Base-by-base conservation (phyloP, 139 green algal species). In the Picochlorum sp. region DNA sequence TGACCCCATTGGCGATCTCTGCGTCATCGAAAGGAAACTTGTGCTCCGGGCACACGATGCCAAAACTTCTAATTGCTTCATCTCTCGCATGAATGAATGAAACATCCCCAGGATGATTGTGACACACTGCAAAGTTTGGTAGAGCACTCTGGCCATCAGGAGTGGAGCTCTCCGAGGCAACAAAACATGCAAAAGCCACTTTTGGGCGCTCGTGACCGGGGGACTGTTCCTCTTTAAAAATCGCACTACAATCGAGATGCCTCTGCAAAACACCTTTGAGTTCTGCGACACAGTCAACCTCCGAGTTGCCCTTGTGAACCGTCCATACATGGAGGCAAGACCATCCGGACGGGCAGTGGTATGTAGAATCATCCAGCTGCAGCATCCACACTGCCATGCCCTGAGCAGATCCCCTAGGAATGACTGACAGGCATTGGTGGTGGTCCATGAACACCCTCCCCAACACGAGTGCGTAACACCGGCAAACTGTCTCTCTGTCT, bases 381-480 rank as follows among this genome's bases (percentile, higher is more conserved):
- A 77, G 47, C 1, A 47, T 63, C 52, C 70, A 67, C 56, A 77
- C 64, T 8, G 60, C 49, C 2, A 5, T 8, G 38, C 63, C 50
- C 3, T 55, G 41, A 18, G 10, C 3, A 8, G 28, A n/a, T 15
- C 31, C 31, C 23, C 45, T 51, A 24, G 68, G 70, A 20, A 54
- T 54, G 6, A 54, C 47, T 54, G 47, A 10, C 11, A 54, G n/a
- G 13, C 47, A 54, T 26, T 54, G 47, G 11, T 54, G 18, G 16
- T 54, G 18, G 15, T 54, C 47, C 7, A 21, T 20, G 15, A 54
- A 54, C 18, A 21, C 4, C 47, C n/a, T 54, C n/a, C 47, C 47
- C 47, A 5, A 21, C n/a, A 54, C 47, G n/a, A 54, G 16, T 14
- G n/a, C n/a, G 47, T 21, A 54, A 54, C 18, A 20, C 2, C 47